These are phyloP conservation scores for Aspergillus haitiensis DNA, from an alignment of 495 filamentous ascomycete species.

Conservation along the genomic window DNA sequence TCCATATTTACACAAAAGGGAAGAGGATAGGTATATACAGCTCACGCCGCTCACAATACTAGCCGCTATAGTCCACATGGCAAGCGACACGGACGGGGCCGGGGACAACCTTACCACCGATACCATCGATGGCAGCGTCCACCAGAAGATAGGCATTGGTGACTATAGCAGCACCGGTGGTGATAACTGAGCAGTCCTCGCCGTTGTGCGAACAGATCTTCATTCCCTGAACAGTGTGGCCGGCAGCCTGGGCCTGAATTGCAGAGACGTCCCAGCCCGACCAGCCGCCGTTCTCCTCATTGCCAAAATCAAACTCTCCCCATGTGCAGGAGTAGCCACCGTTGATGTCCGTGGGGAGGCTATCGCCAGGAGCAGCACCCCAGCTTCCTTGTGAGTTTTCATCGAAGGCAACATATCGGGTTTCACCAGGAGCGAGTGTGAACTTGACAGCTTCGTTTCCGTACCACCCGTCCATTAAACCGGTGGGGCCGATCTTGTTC, in stretches of 20 bases:
- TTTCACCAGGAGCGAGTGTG: constrained; percentile 42
- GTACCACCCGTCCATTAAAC: constrained; percentile 47
- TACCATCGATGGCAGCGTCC: constrained; percentile 35
- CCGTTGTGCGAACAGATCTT: constrained; percentile 36
- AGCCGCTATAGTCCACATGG: constrained; percentile 35
- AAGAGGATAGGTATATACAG: not conserved
- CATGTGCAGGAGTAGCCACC: constrained; percentile 47
- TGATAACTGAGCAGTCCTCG: constrained; percentile 37
- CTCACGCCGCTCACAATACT: not conserved
- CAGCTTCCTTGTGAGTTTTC: constrained; percentile 46
- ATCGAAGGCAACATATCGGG: constrained; percentile 49
- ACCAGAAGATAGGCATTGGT: constrained; percentile 35
- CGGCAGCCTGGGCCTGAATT: constrained; percentile 44
- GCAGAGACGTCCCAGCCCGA: constrained; percentile 49
- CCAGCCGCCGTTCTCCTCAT: constrained; percentile 37
- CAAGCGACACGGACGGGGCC: constrained; percentile 36
- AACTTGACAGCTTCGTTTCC: constrained; percentile 45
- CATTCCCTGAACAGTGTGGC: constrained; percentile 39
- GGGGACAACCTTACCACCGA: constrained; percentile 33
- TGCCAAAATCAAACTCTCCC: constrained; percentile 48
- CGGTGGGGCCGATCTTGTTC: constrained; percentile 54
- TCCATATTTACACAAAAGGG: not conserved
- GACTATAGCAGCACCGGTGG: constrained; percentile 30
- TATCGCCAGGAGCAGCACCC: constrained; percentile 38
- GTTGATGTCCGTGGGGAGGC: constrained; percentile 33